Evolutionary conservation across 108 stramenopile genomes (phyloP).

Genomic region (Nitzschia sp.): DNA sequence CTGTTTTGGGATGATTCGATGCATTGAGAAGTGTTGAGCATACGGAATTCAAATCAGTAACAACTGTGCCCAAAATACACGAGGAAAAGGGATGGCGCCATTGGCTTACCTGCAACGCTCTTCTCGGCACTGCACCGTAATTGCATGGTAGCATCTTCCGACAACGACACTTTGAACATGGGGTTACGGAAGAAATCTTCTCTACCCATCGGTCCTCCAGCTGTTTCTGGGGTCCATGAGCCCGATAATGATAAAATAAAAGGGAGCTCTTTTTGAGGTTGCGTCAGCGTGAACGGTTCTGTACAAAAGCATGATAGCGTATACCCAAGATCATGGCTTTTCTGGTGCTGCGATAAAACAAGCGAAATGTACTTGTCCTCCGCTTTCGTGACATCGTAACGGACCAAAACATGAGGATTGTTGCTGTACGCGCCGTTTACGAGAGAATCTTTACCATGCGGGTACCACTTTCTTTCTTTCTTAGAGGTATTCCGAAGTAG

Average conservation of each 20-base stretch:
- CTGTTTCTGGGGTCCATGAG: constrained; percentile 37
- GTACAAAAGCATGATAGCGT: constrained; percentile 76
- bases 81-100: not conserved
- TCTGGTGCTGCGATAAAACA: constrained; percentile 73
- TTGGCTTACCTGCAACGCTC: constrained; percentile 39
- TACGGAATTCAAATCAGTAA: not conserved
- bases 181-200: constrained; percentile 56
- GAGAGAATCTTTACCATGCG: constrained; percentile 45
- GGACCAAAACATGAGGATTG: constrained; percentile 73
- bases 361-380: constrained; percentile 64
- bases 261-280: constrained; percentile 43
- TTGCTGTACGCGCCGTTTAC: constrained; percentile 71
- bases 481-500: constrained; percentile 49
- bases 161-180: constrained; percentile 44
- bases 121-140: constrained; percentile 50
- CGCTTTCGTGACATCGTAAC: constrained; percentile 55
- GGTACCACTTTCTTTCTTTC: constrained; percentile 63
- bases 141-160: constrained; percentile 41
- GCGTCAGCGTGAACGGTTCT: constrained; percentile 50
- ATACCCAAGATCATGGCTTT: constrained; percentile 63
- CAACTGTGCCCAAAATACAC: not conserved
- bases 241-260: constrained; percentile 8
- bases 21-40: not conserved
- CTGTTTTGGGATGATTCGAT: too few relatives aligned
- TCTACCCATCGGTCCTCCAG: constrained; percentile 57